Conservation (phyloP, 108 stramenopile genomes). For the Cyclotella choctawhatcheeana region DNA sequence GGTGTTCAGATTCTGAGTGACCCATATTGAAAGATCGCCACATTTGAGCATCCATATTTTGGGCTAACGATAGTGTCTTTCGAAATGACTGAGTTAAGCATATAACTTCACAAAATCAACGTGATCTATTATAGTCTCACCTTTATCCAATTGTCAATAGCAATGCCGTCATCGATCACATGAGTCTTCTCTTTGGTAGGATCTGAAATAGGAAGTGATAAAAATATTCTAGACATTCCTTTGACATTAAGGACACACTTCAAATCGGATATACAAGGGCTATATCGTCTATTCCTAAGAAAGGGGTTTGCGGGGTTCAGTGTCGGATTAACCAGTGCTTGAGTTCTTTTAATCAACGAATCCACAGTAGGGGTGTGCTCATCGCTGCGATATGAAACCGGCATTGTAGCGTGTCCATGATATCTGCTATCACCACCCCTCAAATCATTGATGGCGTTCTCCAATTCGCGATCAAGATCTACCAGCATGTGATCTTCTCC, state of each 20-base stretch:
- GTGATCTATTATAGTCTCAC: slow-evolving; percentile 42
- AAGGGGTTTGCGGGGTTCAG: slow-evolving; percentile 79
- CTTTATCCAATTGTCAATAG: slow-evolving; percentile 43
- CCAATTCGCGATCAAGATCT: slow-evolving; percentile 36
- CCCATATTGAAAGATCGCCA: slow-evolving; percentile 72
- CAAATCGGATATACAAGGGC: slow-evolving; percentile 89
- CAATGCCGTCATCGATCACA: slow-evolving; percentile 3
- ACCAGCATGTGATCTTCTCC: slow-evolving; percentile 23
- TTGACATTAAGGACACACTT: slow-evolving; percentile 93
- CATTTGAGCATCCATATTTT: slow-evolving; percentile 81
- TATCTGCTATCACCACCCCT: slow-evolving; percentile 40
- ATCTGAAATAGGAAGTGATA: slow-evolving; percentile 26
- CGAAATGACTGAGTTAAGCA: too few relatives aligned
- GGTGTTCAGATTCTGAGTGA: slow-evolving; percentile 84
- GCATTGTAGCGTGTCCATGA: slow-evolving; percentile 23
- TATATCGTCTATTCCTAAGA: slow-evolving; percentile 85
- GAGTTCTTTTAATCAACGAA: slow-evolving; percentile 16
- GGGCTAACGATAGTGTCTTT: slow-evolving; percentile 72
- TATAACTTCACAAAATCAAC: too few relatives aligned
- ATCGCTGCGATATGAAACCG: not conserved
- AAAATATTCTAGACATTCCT: slow-evolving; percentile 88
- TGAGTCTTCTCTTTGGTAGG: not conserved
- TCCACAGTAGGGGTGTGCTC: not conserved
- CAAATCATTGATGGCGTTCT: slow-evolving; percentile 20
- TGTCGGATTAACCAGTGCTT: slow-evolving; percentile 30